Evolutionary conservation across 2,329 filamentous ascomycete genomes (phyloP), one percentile per base, ranked within the genome.

Genomic region (Aspergillus neotritici): DNA sequence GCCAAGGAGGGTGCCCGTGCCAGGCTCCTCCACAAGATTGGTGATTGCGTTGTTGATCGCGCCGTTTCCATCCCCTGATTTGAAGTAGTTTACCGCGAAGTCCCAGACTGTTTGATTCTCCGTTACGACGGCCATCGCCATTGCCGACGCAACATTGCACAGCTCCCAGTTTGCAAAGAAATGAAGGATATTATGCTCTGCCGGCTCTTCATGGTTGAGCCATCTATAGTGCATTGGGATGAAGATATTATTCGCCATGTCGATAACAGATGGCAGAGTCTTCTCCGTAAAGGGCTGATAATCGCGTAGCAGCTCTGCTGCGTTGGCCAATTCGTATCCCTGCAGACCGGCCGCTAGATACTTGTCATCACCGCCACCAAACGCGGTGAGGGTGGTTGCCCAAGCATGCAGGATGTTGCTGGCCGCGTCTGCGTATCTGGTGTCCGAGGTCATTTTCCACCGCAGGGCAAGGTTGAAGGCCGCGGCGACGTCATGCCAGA

Each of bases 121-220:
- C 1, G 61, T 60, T 6, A 70, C 57, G 1, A 74, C 61, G 0
- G 69, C 70, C 44, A 72, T 70, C 0, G 70, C 63, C 13, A 67
- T 53, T 21, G 69, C 55, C 1, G 64, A 62, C 3, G 66, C 65
- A 21, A 74, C 58, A 31, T 73, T 73, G 51, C 64, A 68, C 4
- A 71, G 52, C 43, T 74, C 71, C 71, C 71, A 74, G 41, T 72
- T 72, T 1, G 69, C 66, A 49, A 57, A 68, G 50, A 68, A 72
- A 39, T 69, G 63, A 34, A 66, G 53, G 15, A 45, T 29, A n/a
- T n/a, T n/a, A n/a, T n/a, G n/a, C 13, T 45, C 51, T 2, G 62
- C 57, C 8, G 53, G 62, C 33, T 70, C 67, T 43, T 73, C 68
- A 6, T 58, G 46, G 6, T 57, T 39, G 5, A 72, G 51, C 42